phyloP scores from a whole-genome alignment of 2,329 filamentous ascomycete species.

The Phialophora tarda region DNA sequence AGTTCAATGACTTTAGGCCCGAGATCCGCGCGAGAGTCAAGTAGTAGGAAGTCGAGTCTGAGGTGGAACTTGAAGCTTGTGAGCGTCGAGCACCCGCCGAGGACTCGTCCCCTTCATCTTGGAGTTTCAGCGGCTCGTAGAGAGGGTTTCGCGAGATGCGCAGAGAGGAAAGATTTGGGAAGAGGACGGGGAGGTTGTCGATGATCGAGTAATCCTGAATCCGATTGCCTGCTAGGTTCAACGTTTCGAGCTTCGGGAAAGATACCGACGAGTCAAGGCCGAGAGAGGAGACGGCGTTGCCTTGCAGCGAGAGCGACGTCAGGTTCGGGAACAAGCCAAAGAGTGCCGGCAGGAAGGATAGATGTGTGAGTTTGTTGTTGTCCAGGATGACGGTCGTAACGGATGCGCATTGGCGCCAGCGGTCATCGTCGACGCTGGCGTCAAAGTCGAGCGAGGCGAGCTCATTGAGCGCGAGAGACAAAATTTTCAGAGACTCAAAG shows the following conservation, averaged over 20 bases:
- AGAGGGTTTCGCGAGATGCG: slow-evolving; percentile 87
- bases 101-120: not conserved
- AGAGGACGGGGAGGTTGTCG: slow-evolving; percentile 67
- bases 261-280: slow-evolving; percentile 41
- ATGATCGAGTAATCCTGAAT: slow-evolving; percentile 75
- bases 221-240: slow-evolving; percentile 76
- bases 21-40: slow-evolving; percentile 41
- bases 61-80: slow-evolving; percentile 35
- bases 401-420: slow-evolving; percentile 45
- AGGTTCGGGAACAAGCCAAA: slow-evolving; percentile 64
- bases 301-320: slow-evolving; percentile 67
- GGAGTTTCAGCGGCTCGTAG: slow-evolving; percentile 56
- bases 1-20: slow-evolving; percentile 53
- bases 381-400: slow-evolving; percentile 57
- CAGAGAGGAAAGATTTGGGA: slow-evolving; percentile 76
- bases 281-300: slow-evolving; percentile 67
- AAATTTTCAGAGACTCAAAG: slow-evolving; percentile 34
- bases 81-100: slow-evolving; percentile 23
- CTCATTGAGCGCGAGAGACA: slow-evolving; percentile 34
- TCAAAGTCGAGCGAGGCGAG: slow-evolving; percentile 27
- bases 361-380: slow-evolving; percentile 51
- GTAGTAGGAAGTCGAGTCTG: slow-evolving; percentile 38
- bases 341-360: slow-evolving; percentile 49
- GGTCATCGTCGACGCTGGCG: not conserved
- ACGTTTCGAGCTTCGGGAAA: slow-evolving; percentile 61